Conservation (phyloP, 2,329 filamentous ascomycete species). For the Madurella mycetomatis region DNA sequence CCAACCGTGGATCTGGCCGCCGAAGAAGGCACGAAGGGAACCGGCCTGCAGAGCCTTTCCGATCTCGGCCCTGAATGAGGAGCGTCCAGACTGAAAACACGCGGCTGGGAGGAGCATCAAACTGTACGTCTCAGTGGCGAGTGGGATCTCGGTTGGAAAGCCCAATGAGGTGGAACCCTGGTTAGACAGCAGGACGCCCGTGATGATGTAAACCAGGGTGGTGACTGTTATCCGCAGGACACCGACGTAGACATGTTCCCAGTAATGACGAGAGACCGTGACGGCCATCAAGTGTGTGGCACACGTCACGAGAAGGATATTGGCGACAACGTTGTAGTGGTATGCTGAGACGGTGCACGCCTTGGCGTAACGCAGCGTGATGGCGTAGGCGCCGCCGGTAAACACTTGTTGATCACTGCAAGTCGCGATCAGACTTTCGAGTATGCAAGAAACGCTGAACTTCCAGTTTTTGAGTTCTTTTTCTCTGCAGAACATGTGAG, state of each 20-base stretch:
- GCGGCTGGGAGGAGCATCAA: slow-evolving; percentile 30
- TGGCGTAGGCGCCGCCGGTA: slow-evolving; percentile 34
- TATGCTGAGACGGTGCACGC: slow-evolving; percentile 34
- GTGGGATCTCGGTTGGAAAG: slow-evolving; percentile 30
- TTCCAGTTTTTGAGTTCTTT: slow-evolving; percentile 9
- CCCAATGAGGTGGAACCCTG: slow-evolving; percentile 23
- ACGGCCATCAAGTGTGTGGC: slow-evolving; percentile 35
- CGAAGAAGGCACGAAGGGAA: slow-evolving; percentile 9
- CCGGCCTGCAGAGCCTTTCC: slow-evolving; percentile 1
- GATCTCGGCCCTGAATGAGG: slow-evolving; percentile 8
- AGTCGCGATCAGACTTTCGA: slow-evolving; percentile 31
- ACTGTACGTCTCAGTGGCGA: slow-evolving; percentile 14
- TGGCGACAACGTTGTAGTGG: slow-evolving; percentile 36
- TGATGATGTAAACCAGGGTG: slow-evolving; percentile 30
- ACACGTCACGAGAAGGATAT: slow-evolving; percentile 35
- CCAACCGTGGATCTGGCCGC: slow-evolving; percentile 21
- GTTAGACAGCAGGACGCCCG: slow-evolving; percentile 32
- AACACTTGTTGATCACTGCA: slow-evolving; percentile 38
- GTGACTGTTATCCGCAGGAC: slow-evolving; percentile 29
- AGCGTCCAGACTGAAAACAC: slow-evolving; percentile 28
- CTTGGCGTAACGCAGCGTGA: slow-evolving; percentile 33
- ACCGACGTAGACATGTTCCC: slow-evolving; percentile 30
- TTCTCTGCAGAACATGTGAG: slow-evolving; percentile 8
- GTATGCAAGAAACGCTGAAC: slow-evolving; percentile 28
- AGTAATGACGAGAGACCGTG: slow-evolving; percentile 34